Conservation (phyloP, 1,139 yeast species). For the Suhomyces coccinellae region DNA sequence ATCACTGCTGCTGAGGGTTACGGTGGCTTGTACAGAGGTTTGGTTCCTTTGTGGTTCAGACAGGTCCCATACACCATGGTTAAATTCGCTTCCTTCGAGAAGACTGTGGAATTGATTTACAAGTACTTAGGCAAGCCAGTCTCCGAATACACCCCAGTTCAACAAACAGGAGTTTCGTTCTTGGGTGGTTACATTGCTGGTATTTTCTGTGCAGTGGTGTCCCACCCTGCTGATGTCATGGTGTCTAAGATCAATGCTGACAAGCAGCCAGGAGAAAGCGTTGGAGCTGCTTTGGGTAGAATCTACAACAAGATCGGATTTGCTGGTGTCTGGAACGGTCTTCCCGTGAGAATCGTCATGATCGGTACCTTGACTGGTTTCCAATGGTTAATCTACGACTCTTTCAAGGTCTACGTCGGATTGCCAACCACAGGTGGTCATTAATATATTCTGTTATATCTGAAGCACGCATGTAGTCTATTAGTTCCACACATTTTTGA, state of each 20-base stretch:
- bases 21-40: slow-evolving; percentile 78
- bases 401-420: slow-evolving; percentile 87
- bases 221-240: slow-evolving; percentile 98
- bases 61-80: slow-evolving; percentile 97
- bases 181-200: slow-evolving; percentile 96
- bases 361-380: slow-evolving; percentile 94
- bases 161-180: slow-evolving; percentile 93
- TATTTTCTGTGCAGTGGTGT: slow-evolving; percentile 88
- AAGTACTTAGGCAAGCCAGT: slow-evolving; percentile 46
- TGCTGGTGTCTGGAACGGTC: slow-evolving; percentile 89
- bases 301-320: slow-evolving; percentile 85
- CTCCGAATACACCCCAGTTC: slow-evolving; percentile 43
- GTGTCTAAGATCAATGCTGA: slow-evolving; percentile 87
- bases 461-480: not conserved
- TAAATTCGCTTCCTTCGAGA: slow-evolving; percentile 91
- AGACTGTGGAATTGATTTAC: slow-evolving; percentile 76
- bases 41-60: slow-evolving; percentile 89
- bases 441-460: slow-evolving; percentile 19
- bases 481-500: slow-evolving; percentile 37
- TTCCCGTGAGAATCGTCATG: slow-evolving; percentile 92
- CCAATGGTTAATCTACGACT: slow-evolving; percentile 95
- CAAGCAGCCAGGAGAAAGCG: slow-evolving; percentile 63
- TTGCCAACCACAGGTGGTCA: slow-evolving; percentile 88
- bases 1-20: slow-evolving; percentile 67
- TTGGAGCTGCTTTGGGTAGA: slow-evolving; percentile 65